These are phyloP conservation scores for Chlorokybus atmophyticus DNA, from an alignment of 139 green algal genomes.

Conservation along the genomic window DNA sequence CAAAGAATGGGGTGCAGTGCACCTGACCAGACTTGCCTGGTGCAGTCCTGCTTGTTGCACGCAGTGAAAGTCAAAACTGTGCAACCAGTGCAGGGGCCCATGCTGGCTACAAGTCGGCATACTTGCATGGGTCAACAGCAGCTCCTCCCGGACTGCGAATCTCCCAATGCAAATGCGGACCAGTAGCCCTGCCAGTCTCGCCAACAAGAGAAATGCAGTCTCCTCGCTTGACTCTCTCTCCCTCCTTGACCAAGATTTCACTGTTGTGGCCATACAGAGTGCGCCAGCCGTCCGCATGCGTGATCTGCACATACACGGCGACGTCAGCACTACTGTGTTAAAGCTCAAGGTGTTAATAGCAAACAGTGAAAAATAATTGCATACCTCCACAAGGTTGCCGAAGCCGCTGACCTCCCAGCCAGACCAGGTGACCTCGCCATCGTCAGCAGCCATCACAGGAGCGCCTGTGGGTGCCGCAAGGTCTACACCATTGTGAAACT, in stretches of 20 bases:
- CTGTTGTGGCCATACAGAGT: slow-evolving; percentile 16
- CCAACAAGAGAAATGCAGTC: slow-evolving; percentile 1
- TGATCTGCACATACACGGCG: background rate
- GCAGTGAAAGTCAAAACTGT: too few species aligned
- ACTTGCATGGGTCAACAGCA: slow-evolving; percentile 1
- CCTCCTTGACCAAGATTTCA: background rate
- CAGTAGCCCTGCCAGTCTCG: slow-evolving; percentile 4
- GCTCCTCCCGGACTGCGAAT: background rate
- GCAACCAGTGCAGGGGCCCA: too few species aligned
- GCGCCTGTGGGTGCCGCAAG: slow-evolving; percentile 10
- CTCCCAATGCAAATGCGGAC: slow-evolving; percentile 1
- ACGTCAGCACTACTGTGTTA: background rate
- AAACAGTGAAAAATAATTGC: background rate
- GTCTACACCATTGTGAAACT: slow-evolving; percentile 19
- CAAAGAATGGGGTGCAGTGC: too few species aligned
- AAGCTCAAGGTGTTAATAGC: background rate
- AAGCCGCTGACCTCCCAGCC: slow-evolving; percentile 10
- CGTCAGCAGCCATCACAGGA: slow-evolving; percentile 14
- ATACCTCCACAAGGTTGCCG: slow-evolving; percentile 17
- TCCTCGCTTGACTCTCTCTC: background rate
- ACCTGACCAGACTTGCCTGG: too few species aligned
- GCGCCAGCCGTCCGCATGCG: slow-evolving; percentile 15
- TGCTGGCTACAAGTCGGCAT: background rate
- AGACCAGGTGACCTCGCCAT: slow-evolving; percentile 5
- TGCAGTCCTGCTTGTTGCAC: too few species aligned